Evolutionary conservation across 1,284 basidiomycete species (phyloP).

Genomic region (Apiotrichum akiyoshidainum): DNA sequence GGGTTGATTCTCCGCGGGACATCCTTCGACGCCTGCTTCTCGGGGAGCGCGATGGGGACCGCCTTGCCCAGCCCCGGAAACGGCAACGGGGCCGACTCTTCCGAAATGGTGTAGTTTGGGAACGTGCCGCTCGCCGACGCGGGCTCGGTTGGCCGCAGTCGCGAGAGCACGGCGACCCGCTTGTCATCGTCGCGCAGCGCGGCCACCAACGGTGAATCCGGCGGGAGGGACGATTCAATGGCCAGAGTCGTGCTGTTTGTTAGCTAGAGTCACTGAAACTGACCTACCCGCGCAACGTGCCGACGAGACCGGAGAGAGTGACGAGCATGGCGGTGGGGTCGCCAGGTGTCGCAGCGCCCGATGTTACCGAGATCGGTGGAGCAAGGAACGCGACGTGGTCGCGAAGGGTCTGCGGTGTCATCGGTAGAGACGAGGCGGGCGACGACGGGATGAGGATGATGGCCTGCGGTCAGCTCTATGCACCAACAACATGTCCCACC

Average conservation of each 20-base stretch:
- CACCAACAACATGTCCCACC: conserved; percentile 52
- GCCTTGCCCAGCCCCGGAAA: conserved; percentile 58
- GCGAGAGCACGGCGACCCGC: conserved; percentile 49
- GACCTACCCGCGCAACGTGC: conserved; percentile 59
- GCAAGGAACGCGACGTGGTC: conserved; percentile 66
- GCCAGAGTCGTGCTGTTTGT: conserved; percentile 16
- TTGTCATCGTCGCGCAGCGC: conserved; percentile 59
- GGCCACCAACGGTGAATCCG: conserved; percentile 61
- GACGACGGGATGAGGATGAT: conserved; percentile 72
- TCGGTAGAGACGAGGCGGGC: conserved; percentile 50
- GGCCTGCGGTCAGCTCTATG: conserved; percentile 55
- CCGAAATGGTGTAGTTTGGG: conserved; percentile 58
- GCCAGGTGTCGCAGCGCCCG: conserved; percentile 50
- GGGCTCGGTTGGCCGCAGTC: conserved; percentile 38
- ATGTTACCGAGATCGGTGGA: conserved; percentile 27
- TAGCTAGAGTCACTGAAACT: neutral
- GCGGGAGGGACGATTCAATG: conserved; percentile 53
- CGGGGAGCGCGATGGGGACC: conserved; percentile 1
- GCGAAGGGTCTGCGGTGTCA: conserved; percentile 70
- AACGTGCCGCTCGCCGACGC: conserved; percentile 49
- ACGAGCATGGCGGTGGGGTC: conserved; percentile 58
- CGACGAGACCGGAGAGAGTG: conserved; percentile 76
- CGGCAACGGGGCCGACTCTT: conserved; percentile 59
- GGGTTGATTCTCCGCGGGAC: conserved; percentile 39
- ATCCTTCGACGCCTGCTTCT: conserved; percentile 22